These are phyloP conservation scores for Pedinophyceae sp. DNA, from an alignment of 139 green algal species.

Conservation along the genomic window DNA sequence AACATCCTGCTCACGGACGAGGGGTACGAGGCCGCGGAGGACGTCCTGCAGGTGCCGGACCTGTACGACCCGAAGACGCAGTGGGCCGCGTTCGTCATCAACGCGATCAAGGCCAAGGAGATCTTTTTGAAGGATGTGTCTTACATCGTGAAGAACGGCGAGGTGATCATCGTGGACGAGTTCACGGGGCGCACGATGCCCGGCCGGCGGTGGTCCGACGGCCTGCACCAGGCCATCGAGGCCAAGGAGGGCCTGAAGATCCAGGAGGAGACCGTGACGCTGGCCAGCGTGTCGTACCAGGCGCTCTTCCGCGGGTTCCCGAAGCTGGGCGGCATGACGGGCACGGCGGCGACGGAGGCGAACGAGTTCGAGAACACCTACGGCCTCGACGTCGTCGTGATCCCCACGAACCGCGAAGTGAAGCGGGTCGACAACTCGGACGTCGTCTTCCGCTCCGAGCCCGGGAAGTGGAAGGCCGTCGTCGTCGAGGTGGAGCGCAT, in stretches of 20 bases:
- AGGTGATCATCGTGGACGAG: constrained; percentile 97
- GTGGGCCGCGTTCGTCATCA: constrained; percentile 90
- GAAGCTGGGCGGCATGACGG: constrained; percentile 70
- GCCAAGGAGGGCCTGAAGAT: constrained; percentile 93
- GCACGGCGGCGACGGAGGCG: constrained; percentile 86
- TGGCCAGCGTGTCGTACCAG: constrained; percentile 93
- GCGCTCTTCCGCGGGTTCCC: constrained; percentile 58
- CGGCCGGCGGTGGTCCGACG: constrained; percentile 78
- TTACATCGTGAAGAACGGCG: constrained; percentile 84
- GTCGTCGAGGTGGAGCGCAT: constrained; percentile 75
- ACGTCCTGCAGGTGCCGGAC: constrained; percentile 71
- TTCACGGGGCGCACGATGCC: constrained; percentile 91
- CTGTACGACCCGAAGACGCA: constrained; percentile 91
- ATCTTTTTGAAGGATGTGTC: constrained; percentile 74
- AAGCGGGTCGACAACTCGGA: constrained; percentile 70
- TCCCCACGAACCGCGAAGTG: constrained; percentile 34
- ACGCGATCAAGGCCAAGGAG: constrained; percentile 97
- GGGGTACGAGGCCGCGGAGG: constrained; percentile 93
- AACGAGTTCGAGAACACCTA: constrained; percentile 94
- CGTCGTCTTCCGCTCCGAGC: constrained; percentile 69
- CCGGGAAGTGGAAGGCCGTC: constrained; percentile 74
- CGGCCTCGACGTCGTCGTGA: constrained; percentile 58
- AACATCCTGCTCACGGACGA: constrained; percentile 91
- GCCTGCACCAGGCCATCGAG: constrained; percentile 88
- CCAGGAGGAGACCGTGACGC: constrained; percentile 85